These are phyloP conservation scores for Trichosporon inkin DNA, from an alignment of 1,284 basidiomycete genomes.

Conservation along the genomic window DNA sequence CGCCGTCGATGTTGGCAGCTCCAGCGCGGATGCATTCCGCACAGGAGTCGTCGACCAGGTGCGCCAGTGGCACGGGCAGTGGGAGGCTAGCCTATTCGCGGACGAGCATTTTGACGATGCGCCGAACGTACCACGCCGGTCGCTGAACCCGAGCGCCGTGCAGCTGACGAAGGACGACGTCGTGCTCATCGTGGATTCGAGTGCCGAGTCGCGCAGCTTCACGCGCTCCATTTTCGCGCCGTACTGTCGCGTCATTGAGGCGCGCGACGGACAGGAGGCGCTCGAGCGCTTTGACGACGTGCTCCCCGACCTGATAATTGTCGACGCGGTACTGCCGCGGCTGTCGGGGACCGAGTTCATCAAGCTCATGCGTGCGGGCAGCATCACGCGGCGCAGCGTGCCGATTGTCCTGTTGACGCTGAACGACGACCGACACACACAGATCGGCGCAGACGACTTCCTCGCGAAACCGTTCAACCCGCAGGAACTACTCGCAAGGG, in stretches of 20 bases:
- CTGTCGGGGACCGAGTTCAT: constrained; percentile 39
- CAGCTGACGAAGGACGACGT: constrained; percentile 46
- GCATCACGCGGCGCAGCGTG: constrained; percentile 25
- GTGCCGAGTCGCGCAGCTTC: constrained; percentile 39
- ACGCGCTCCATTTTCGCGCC: constrained; percentile 44
- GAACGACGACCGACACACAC: constrained; percentile 36
- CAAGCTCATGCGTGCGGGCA: constrained; percentile 22
- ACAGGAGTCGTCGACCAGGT: constrained; percentile 7
- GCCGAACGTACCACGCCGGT: constrained; percentile 9
- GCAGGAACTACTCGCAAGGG: constrained; percentile 51
- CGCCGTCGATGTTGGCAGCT: constrained; percentile 27
- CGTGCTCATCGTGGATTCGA: constrained; percentile 45
- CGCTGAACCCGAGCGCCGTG: constrained; percentile 40
- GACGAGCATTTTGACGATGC: constrained; percentile 10
- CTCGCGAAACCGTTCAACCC: constrained; percentile 47
- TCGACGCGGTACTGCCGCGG: constrained; percentile 52
- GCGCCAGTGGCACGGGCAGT: constrained; percentile 8
- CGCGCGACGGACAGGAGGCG: constrained; percentile 48
- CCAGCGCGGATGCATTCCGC: neutral
- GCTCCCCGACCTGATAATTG: constrained; percentile 44
- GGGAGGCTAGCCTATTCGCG: constrained; percentile 1
- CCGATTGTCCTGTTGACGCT: constrained; percentile 45
- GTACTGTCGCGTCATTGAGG: constrained; percentile 50
- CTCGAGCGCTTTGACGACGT: constrained; percentile 36
- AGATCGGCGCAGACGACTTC: constrained; percentile 49